phyloP scores from a whole-genome alignment of 345 rosid genomes.

The Salix dunnii region DNA sequence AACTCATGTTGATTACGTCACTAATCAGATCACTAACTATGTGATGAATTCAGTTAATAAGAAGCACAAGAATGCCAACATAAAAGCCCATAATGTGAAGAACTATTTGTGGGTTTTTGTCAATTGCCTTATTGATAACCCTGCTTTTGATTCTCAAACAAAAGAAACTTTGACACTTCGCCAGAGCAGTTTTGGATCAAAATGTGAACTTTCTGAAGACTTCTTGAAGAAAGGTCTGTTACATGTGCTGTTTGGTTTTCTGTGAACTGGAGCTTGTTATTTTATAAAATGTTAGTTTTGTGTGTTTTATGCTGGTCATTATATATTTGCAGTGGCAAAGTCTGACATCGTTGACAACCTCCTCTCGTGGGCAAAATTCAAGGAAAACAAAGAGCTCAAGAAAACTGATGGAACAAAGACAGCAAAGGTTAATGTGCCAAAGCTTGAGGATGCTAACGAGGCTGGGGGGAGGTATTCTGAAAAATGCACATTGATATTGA shows the following conservation, averaged over 20 bases:
- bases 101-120: slow-evolving; percentile 95
- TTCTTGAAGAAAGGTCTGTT: slow-evolving; percentile 72
- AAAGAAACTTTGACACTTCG: slow-evolving; percentile 97
- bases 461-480: slow-evolving; percentile 84
- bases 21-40: slow-evolving; percentile 81
- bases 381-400: slow-evolving; percentile 81
- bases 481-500: slow-evolving; percentile 79
- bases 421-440: slow-evolving; percentile 56
- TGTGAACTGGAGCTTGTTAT: not conserved
- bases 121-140: slow-evolving; percentile 92
- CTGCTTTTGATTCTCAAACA: slow-evolving; percentile 99
- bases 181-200: slow-evolving; percentile 90
- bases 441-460: slow-evolving; percentile 87
- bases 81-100: slow-evolving; percentile 81
- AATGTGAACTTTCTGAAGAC: slow-evolving; percentile 82
- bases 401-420: slow-evolving; percentile 85
- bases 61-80: slow-evolving; percentile 75
- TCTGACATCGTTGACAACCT: slow-evolving; percentile 75
- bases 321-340: slow-evolving; percentile 55
- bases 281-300: not conserved
- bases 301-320: not conserved
- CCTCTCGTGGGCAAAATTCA: slow-evolving; percentile 88
- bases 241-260: not conserved
- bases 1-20: slow-evolving; percentile 90
- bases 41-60: slow-evolving; percentile 70